Conservation (phyloP, 768 basidiomycete species). For the Podaxis carcinomalis region DNA sequence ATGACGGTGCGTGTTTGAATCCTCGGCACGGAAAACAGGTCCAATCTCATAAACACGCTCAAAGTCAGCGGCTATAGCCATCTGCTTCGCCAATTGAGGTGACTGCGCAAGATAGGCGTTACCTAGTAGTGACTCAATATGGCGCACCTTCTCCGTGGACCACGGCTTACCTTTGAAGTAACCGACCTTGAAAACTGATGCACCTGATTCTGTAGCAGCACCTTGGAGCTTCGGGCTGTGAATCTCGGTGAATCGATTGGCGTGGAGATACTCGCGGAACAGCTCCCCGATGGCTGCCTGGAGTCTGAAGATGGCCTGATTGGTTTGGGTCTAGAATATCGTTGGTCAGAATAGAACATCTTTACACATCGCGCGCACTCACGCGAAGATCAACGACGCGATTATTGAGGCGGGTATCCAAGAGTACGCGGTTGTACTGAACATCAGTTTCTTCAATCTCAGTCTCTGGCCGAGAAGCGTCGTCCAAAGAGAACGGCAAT, state of each 20-base stretch:
- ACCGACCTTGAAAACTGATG: constrained; percentile 94
- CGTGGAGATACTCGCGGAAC: constrained; percentile 79
- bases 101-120: constrained; percentile 93
- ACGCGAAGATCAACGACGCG: constrained; percentile 92
- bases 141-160: not conserved
- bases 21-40: constrained; percentile 94
- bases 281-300: constrained; percentile 85
- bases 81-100: constrained; percentile 97
- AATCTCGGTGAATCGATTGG: constrained; percentile 84
- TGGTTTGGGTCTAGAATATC: constrained; percentile 73
- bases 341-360: not conserved
- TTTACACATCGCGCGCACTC: constrained; percentile 23
- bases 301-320: constrained; percentile 92
- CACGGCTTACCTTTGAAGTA: constrained; percentile 83
- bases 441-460: constrained; percentile 55
- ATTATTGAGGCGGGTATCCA: constrained; percentile 94
- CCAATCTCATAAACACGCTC: constrained; percentile 98
- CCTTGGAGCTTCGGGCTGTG: constrained; percentile 97
- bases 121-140: constrained; percentile 38
- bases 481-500: constrained; percentile 90
- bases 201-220: constrained; percentile 94
- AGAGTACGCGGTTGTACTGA: constrained; percentile 75
- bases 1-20: constrained; percentile 96
- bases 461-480: constrained; percentile 80
- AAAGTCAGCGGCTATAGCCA: constrained; percentile 98